Conservation (phyloP, 331 rosid species). For the Malus hybrid region DNA sequence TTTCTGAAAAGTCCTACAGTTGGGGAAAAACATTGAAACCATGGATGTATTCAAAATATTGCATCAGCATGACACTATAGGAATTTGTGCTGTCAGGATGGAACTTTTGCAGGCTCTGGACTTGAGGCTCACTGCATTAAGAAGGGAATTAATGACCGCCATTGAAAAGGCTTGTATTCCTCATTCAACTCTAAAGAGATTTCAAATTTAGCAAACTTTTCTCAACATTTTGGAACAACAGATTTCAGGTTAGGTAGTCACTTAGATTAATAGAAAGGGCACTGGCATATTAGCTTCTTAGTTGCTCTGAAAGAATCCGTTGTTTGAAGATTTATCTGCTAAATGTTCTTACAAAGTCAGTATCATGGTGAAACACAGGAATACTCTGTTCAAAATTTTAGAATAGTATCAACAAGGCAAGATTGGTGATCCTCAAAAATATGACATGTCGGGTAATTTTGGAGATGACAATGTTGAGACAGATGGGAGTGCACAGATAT, state of each 20-base stretch:
- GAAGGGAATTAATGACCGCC: slow-evolving; percentile 45
- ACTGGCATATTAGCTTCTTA: no score
- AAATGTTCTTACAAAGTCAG: not conserved
- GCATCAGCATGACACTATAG: slow-evolving; percentile 23
- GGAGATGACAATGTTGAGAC: slow-evolving; percentile 25
- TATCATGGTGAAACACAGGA: slow-evolving; percentile 38
- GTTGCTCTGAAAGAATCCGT: not conserved
- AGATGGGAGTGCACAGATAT: slow-evolving; percentile 24
- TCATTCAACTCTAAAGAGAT: slow-evolving; percentile 50
- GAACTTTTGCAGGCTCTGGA: slow-evolving; percentile 88
- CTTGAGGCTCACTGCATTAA: slow-evolving; percentile 71
- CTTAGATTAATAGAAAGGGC: not conserved
- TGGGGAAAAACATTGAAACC: slow-evolving; percentile 4
- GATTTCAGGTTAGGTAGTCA: slow-evolving; percentile 54
- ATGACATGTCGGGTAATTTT: slow-evolving; percentile 27
- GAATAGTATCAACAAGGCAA: slow-evolving; percentile 39
- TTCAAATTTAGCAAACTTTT: slow-evolving; percentile 40
- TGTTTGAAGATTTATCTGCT: not conserved
- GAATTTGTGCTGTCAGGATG: slow-evolving; percentile 55
- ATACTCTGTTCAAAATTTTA: slow-evolving; percentile 39
- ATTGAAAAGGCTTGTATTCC: slow-evolving; percentile 41
- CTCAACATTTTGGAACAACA: slow-evolving; percentile 61
- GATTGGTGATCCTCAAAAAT: slow-evolving; percentile 17
- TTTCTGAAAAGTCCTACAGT: slow-evolving; percentile 2
- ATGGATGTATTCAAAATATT: slow-evolving; percentile 4